These are phyloP conservation scores for Pleurostoma richardsiae DNA, from an alignment of 2,329 filamentous ascomycete species.

Conservation along the genomic window DNA sequence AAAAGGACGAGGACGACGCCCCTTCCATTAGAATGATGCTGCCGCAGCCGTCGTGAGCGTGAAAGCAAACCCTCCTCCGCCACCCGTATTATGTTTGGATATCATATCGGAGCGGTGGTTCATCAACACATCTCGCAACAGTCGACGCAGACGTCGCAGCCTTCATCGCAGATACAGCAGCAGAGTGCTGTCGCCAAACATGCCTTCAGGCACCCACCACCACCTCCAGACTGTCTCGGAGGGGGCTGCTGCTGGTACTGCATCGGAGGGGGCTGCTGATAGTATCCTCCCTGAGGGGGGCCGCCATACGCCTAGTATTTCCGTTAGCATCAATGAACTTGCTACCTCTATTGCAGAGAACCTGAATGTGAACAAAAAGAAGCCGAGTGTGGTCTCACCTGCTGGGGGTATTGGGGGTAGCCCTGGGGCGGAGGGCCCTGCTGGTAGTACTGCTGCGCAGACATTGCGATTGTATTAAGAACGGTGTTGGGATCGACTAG, in stretches of 20 bases:
- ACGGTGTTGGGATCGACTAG: too few relatives aligned
- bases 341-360: too few relatives aligned
- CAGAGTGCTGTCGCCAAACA: conserved; percentile 43
- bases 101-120: background rate
- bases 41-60: too few relatives aligned
- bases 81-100: too few relatives aligned
- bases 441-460: conserved; percentile 28
- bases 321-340: too few relatives aligned
- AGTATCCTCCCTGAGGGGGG: conserved; percentile 31
- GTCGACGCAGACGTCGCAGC: conserved; percentile 42
- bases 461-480: conserved; percentile 16
- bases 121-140: conserved; percentile 35
- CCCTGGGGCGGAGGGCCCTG: conserved; percentile 22
- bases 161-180: conserved; percentile 45
- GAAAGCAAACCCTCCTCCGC: too few relatives aligned
- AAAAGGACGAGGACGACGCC: too few relatives aligned
- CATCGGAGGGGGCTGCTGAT: conserved; percentile 38
- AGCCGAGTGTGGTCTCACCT: conserved; percentile 24
- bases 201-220: conserved; percentile 35
- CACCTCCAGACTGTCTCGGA: conserved; percentile 25
- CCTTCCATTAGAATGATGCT: too few relatives aligned
- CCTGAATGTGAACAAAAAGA: background rate
- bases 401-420: conserved; percentile 35
- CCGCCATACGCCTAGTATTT: conserved; percentile 26
- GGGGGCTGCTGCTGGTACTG: conserved; percentile 39